Evolutionary conservation across 441 rosid genomes (phyloP).

Genomic region (Metrosideros polymorpha): DNA sequence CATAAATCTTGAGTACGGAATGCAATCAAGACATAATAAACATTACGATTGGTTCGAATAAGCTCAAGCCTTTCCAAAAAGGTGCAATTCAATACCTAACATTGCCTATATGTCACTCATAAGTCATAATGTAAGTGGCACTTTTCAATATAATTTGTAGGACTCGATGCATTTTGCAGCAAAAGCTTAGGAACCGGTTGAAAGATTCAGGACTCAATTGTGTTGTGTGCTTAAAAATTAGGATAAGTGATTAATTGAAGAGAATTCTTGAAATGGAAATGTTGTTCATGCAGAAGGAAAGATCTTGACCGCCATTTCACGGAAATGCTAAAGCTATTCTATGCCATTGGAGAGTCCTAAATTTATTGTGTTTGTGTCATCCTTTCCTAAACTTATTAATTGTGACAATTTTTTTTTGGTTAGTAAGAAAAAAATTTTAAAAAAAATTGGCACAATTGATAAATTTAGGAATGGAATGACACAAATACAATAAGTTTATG

Average conservation of each 20-base stretch:
- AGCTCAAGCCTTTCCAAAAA: neutral
- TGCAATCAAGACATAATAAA: neutral
- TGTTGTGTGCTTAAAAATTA: neutral
- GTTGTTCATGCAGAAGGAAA: neutral
- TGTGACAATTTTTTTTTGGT: no score
- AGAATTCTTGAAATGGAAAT: neutral
- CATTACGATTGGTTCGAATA: accelerated
- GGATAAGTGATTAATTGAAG: neutral
- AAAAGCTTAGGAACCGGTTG: neutral
- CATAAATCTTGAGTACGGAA: accelerated
- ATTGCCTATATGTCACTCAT: neutral
- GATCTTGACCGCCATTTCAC: neutral
- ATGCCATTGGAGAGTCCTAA: neutral
- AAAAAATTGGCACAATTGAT: no score
- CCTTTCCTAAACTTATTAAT: no score
- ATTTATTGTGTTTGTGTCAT: no score
- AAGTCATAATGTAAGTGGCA: no score
- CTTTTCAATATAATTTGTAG: neutral
- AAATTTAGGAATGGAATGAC: no score
- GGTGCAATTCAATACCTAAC: neutral
- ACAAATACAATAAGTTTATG: no score
- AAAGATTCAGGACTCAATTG: neutral
- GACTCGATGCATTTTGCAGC: neutral
- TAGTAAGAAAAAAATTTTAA: no score
- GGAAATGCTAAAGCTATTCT: neutral